Evolutionary conservation across 768 basidiomycete genomes (phyloP).

Genomic region (Pleurotus giganteus): DNA sequence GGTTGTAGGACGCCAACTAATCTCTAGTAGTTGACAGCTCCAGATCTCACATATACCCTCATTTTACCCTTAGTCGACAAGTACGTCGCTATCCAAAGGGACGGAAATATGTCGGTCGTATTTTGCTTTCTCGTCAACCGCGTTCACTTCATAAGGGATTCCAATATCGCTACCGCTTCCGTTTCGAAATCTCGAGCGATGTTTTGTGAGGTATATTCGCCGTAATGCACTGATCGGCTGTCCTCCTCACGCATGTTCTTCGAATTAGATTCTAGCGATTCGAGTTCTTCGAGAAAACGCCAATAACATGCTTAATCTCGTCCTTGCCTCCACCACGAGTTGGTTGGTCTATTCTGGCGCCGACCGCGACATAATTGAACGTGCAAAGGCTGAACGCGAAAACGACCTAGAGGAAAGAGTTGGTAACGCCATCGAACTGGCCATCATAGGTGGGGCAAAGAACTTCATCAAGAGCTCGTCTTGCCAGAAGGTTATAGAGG

Average conservation of each 20-base stretch:
- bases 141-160: slow-evolving; percentile 80
- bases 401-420: slow-evolving; percentile 75
- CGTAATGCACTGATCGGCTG: not conserved
- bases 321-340: slow-evolving; percentile 68
- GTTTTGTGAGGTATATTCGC: slow-evolving; percentile 60
- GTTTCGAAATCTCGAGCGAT: slow-evolving; percentile 74
- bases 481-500: slow-evolving; percentile 88
- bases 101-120: slow-evolving; percentile 79
- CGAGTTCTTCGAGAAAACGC: slow-evolving; percentile 73
- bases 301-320: slow-evolving; percentile 65
- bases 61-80: slow-evolving; percentile 86
- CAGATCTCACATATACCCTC: slow-evolving; percentile 90
- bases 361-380: slow-evolving; percentile 51
- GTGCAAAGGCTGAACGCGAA: slow-evolving; percentile 62
- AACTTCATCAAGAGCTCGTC: slow-evolving; percentile 87
- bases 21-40: slow-evolving; percentile 61
- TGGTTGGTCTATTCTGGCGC: slow-evolving; percentile 84
- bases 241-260: not conserved
- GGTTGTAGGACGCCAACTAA: not conserved
- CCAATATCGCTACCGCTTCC: slow-evolving; percentile 63
- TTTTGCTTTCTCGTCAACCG: slow-evolving; percentile 90
- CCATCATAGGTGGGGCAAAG: slow-evolving; percentile 84
- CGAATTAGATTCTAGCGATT: slow-evolving; percentile 66
- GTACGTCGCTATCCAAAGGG: slow-evolving; percentile 68
- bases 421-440: slow-evolving; percentile 92